Evolutionary conservation across 2,329 filamentous ascomycete species (phyloP).

Genomic region (Falciphora oryzae): DNA sequence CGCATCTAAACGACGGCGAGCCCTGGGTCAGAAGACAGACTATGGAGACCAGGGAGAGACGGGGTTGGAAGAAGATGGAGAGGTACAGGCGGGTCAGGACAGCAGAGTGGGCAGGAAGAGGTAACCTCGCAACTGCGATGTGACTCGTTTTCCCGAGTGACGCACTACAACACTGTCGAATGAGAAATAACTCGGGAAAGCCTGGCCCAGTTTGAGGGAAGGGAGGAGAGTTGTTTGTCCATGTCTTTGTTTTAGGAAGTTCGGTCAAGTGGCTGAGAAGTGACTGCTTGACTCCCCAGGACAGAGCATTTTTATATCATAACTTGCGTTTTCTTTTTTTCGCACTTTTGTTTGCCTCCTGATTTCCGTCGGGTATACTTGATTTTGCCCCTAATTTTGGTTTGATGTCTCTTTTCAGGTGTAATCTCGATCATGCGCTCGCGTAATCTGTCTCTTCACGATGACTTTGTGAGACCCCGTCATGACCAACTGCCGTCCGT

Average conservation of each 20-base stretch:
- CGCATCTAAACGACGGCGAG: constrained; percentile 4
- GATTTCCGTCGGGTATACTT: background rate
- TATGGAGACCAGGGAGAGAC: background rate
- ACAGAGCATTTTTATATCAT: constrained; percentile 33
- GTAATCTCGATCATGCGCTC: background rate
- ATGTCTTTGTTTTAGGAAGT: constrained; percentile 1
- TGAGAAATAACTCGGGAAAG: background rate
- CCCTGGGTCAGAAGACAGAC: background rate
- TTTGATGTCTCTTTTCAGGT: background rate
- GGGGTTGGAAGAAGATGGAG: background rate
- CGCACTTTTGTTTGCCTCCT: background rate
- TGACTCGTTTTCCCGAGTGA: background rate
- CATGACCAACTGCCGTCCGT: too few relatives aligned
- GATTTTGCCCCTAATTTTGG: background rate
- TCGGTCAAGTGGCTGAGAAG: background rate
- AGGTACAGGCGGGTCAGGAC: background rate
- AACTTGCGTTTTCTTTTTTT: constrained; percentile 39
- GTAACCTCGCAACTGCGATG: background rate
- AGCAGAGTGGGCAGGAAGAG: background rate
- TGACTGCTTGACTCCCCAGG: background rate
- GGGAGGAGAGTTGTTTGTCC: background rate
- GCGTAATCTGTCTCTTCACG: too few relatives aligned
- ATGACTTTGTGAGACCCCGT: too few relatives aligned
- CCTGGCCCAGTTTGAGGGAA: background rate
- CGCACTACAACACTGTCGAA: background rate